Percentiles rank a stretch among this genome's conserved stretches.
Conservation (phyloP, 306 rosid species). For the Dryas alaskensis region DNA sequence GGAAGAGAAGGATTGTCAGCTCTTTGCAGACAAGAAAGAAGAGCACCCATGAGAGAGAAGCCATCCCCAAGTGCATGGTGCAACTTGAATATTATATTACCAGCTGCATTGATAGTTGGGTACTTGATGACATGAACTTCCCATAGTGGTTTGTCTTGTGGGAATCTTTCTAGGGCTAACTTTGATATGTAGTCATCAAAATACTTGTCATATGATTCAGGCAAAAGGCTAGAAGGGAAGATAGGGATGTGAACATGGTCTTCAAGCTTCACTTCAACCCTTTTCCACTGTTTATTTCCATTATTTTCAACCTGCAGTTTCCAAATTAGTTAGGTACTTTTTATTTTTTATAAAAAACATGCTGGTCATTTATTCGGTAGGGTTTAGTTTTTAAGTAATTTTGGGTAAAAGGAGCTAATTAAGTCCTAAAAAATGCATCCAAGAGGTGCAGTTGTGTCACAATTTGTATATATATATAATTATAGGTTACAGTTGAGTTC, state of each 20-base stretch:
- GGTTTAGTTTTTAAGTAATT: no score
- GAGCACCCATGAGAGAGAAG: conserved; percentile 58
- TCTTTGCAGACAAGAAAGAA: conserved; percentile 52
- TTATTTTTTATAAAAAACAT: no score
- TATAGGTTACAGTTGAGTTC: no score
- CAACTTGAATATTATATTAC: conserved; percentile 39
- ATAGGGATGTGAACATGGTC: conserved; percentile 42
- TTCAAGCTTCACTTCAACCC: conserved; percentile 39
- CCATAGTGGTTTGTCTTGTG: conserved; percentile 50
- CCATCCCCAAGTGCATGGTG: conserved; percentile 77
- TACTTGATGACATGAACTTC: conserved; percentile 48
- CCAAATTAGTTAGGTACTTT: background rate
- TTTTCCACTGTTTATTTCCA: conserved; percentile 51
- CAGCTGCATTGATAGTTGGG: conserved; percentile 41
- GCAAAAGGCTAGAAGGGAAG: conserved; percentile 24
- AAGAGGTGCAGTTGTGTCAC: no score
- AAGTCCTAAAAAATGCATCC: no score
- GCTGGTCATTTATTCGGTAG: no score
- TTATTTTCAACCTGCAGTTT: conserved; percentile 30
- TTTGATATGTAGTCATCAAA: conserved; percentile 40
- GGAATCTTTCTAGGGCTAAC: conserved; percentile 28
- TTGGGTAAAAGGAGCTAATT: background rate
- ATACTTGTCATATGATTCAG: conserved; percentile 28
- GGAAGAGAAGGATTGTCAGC: conserved; percentile 54
- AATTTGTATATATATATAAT: no score